A percentile compares a stretch with the other conserved stretches of the same genome.
These are phyloP conservation scores for Fusarium sp. DNA, from an alignment of 2,329 filamentous ascomycete species.

Conservation along the genomic window DNA sequence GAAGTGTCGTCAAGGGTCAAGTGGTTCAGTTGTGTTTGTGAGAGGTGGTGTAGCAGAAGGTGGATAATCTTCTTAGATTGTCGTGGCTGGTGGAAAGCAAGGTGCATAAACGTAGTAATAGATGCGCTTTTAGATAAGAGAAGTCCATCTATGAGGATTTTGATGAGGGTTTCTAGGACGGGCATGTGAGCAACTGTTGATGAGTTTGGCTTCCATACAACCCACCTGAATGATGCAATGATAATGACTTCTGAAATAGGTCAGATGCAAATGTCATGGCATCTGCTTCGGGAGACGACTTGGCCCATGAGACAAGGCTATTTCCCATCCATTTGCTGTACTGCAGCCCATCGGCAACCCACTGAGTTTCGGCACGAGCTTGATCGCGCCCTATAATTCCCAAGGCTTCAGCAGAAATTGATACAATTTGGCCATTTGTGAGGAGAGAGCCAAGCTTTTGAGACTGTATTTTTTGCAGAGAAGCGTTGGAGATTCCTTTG, in stretches of 20 bases:
- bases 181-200: neutral
- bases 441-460: conserved; percentile 56
- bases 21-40: conserved; percentile 54
- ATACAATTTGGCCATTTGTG: conserved; percentile 60
- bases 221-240: conserved; percentile 76
- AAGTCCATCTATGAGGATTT: conserved; percentile 49
- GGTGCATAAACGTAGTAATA: conserved; percentile 41
- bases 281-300: conserved; percentile 46
- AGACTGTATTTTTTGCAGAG: conserved; percentile 46
- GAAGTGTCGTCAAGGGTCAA: conserved; percentile 47
- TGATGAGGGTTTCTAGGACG: conserved; percentile 54
- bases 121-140: conserved; percentile 46
- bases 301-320: conserved; percentile 64
- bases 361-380: conserved; percentile 49
- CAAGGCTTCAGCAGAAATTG: conserved; percentile 64
- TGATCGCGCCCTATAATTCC: conserved; percentile 54
- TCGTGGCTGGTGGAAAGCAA: conserved; percentile 45
- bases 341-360: conserved; percentile 70
- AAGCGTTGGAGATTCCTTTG: conserved; percentile 29
- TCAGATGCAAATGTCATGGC: conserved; percentile 56
- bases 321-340: conserved; percentile 78
- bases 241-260: conserved; percentile 68
- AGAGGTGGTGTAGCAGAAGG: conserved; percentile 52
- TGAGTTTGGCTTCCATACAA: too few species aligned
- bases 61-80: conserved; percentile 42